phyloP scores from a whole-genome alignment of 306 rosid species.

The Begonia masoniana region DNA sequence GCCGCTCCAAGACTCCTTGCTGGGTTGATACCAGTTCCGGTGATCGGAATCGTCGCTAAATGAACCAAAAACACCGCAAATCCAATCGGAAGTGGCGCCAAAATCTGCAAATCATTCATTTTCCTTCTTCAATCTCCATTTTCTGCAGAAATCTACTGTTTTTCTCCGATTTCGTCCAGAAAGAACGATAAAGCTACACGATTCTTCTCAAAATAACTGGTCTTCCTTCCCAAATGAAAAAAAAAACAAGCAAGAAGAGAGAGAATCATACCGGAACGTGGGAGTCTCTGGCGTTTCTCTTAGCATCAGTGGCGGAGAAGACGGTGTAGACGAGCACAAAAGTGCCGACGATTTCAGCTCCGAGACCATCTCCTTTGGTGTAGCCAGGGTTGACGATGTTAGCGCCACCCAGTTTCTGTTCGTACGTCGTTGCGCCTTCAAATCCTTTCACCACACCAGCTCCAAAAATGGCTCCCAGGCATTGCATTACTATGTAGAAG shows the following conservation, averaged over 20 bases:
- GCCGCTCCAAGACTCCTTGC: conserved; percentile 98
- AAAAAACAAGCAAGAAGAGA: no score
- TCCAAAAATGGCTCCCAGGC: conserved; percentile 93
- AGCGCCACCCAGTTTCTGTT: conserved; percentile 56
- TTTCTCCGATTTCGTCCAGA: no score
- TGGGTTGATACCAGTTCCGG: conserved; percentile 88
- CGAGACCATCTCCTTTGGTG: conserved; percentile 82
- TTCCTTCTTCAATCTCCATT: not conserved
- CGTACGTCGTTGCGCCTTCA: conserved; percentile 24
- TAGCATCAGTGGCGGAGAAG: conserved; percentile 91
- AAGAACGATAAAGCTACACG: no score
- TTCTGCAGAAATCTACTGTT: no score
- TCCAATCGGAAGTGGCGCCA: conserved; percentile 95
- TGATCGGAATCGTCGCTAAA: conserved; percentile 91
- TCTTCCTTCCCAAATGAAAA: no score
- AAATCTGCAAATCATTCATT: conserved; percentile 30
- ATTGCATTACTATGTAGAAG: conserved; percentile 74
- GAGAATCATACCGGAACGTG: conserved; percentile 65
- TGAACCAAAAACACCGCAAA: conserved; percentile 95
- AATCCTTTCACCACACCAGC: conserved; percentile 86
- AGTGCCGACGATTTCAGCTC: conserved; percentile 93
- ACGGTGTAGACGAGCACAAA: conserved; percentile 90
- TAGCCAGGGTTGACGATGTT: conserved; percentile 51
- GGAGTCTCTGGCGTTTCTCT: conserved; percentile 83
- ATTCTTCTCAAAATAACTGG: no score